Conservation (phyloP, 2,329 filamentous ascomycete species). For the Neonectria faginata region DNA sequence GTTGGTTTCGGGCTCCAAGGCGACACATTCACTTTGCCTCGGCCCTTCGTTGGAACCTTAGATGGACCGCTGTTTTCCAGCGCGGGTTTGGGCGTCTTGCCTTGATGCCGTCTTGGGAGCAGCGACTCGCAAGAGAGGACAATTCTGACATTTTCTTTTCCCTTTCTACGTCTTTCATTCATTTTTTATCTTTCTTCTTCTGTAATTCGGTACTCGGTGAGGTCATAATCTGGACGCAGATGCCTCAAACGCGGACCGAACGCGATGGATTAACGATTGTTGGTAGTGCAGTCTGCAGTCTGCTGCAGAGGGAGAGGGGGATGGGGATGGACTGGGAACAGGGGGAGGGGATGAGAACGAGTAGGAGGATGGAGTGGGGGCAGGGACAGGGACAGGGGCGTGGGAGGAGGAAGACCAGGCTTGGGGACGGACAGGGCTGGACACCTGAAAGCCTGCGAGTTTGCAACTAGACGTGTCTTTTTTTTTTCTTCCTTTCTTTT, state of each 20-base stretch:
- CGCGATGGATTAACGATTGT: slow-evolving; percentile 26
- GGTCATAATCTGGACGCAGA: slow-evolving; percentile 10
- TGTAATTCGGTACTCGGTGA: slow-evolving; percentile 18
- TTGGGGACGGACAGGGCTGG: slow-evolving; percentile 25
- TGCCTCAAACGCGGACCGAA: slow-evolving; percentile 25
- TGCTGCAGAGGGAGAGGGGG: slow-evolving; percentile 7
- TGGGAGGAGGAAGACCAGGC: slow-evolving; percentile 13
- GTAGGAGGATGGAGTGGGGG: slow-evolving; percentile 18
- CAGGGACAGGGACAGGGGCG: slow-evolving; percentile 26
- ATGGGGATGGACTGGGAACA: slow-evolving; percentile 8
- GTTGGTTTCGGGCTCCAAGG: slow-evolving; percentile 6
- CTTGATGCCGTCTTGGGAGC: slow-evolving; percentile 21
- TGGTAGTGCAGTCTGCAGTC: slow-evolving; percentile 13
- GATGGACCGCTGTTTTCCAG: slow-evolving; percentile 37
- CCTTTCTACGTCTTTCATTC: slow-evolving; percentile 22
- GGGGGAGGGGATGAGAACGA: slow-evolving; percentile 17
- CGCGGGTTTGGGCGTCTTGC: slow-evolving; percentile 29
- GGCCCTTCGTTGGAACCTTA: slow-evolving; percentile 33
- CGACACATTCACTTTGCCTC: slow-evolving; percentile 21
- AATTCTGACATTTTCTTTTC: slow-evolving; percentile 33
- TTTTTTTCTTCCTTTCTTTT: slow-evolving; percentile 7
- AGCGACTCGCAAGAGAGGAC: slow-evolving; percentile 40
- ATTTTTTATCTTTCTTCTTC: slow-evolving; percentile 14
- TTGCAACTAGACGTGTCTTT: slow-evolving; percentile 26
- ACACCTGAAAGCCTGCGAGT: slow-evolving; percentile 24